These are phyloP conservation scores for Mucor ambiguus DNA, from an alignment of 371 early-diverging fungal genomes.

Conservation along the genomic window DNA sequence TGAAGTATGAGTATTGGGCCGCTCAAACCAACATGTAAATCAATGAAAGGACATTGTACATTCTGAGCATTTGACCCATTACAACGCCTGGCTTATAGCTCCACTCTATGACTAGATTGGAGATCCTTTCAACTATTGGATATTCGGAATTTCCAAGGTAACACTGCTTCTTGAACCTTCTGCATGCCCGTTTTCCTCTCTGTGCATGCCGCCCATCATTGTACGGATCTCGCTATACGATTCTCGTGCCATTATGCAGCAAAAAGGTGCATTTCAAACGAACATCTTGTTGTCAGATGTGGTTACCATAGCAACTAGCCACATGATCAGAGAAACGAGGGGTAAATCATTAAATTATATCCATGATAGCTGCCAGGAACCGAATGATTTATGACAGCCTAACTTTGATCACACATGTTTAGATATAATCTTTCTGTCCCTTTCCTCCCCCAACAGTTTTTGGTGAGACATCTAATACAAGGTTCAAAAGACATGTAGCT, in stretches of 20 bases:
- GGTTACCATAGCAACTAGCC: background rate
- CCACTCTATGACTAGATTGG: too few relatives aligned
- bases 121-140: too few relatives aligned
- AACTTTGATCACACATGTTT: background rate
- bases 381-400: background rate
- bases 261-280: background rate
- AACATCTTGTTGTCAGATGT: background rate
- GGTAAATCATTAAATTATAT: background rate
- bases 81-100: too few relatives aligned
- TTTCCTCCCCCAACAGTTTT: background rate
- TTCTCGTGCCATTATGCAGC: background rate
- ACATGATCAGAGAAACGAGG: background rate
- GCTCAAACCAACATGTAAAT: too few relatives aligned
- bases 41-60: too few relatives aligned
- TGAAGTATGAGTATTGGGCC: too few relatives aligned
- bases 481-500: background rate
- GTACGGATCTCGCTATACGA: background rate
- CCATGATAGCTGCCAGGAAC: background rate
- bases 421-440: background rate
- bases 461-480: background rate
- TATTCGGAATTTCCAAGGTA: too few relatives aligned
- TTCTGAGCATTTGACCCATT: too few relatives aligned
- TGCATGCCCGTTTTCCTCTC: background rate
- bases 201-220: background rate
- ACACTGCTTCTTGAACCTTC: background rate